A percentile compares a stretch with the other conserved stretches of the same genome.
These are phyloP conservation scores for Xylariales sp. DNA, from an alignment of 2,329 filamentous ascomycete genomes.

Conservation along the genomic window DNA sequence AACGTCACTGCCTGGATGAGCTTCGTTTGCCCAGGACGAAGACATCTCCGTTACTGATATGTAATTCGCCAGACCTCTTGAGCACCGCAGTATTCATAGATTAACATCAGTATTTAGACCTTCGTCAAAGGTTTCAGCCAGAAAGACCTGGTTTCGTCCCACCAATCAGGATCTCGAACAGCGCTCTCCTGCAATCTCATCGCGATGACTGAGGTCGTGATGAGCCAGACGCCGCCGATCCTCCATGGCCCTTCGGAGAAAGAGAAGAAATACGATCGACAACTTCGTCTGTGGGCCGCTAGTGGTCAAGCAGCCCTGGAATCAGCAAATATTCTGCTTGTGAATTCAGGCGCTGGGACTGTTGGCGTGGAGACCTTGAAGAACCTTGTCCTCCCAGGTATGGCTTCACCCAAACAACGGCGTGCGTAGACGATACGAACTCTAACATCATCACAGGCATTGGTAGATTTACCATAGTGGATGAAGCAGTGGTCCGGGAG, in stretches of 20 bases:
- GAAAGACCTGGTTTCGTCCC: not conserved
- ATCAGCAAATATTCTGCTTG: conserved; percentile 80
- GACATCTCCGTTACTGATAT: not conserved
- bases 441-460: conserved; percentile 53
- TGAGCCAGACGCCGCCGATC: conserved; percentile 40
- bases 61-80: not conserved
- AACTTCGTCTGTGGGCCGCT: conserved; percentile 92
- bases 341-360: conserved; percentile 83
- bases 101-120: no score
- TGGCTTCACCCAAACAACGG: conserved; percentile 11
- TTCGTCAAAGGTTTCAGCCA: not conserved
- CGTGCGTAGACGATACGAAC: not conserved
- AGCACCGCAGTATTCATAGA: no score
- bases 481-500: conserved; percentile 71
- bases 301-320: conserved; percentile 87
- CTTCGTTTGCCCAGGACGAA: not conserved
- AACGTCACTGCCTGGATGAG: not conserved
- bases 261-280: conserved; percentile 84
- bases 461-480: conserved; percentile 86
- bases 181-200: not conserved
- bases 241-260: conserved; percentile 54
- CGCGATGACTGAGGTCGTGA: conserved; percentile 41
- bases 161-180: not conserved
- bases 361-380: conserved; percentile 90
- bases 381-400: conserved; percentile 89